Evolutionary conservation across 75 land plant species (phyloP).

Genomic region (Pinus albicaulis): DNA sequence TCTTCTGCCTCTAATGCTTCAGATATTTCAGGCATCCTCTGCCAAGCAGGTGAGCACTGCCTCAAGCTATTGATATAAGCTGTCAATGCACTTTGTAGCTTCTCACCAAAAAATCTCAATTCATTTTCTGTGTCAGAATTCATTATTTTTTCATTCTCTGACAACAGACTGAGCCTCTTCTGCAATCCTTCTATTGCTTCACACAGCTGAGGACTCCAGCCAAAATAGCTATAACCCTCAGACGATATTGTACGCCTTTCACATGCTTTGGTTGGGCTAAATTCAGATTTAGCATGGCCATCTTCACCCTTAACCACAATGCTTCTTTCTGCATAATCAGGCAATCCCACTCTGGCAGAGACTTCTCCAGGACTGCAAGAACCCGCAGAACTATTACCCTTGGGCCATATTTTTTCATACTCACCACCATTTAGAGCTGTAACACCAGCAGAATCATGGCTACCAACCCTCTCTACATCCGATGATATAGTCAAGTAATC

Average conservation of each 20-base stretch:
- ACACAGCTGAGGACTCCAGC: not conserved
- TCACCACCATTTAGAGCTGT: too few relatives aligned
- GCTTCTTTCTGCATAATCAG: too few relatives aligned
- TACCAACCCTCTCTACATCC: not conserved
- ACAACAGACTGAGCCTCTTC: not conserved
- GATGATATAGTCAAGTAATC: too few relatives aligned
- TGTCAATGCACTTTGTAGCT: not conserved
- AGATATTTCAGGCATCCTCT: not conserved
- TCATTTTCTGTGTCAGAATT: not conserved
- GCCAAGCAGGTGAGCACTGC: not conserved
- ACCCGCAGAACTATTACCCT: too few relatives aligned
- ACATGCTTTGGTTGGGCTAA: not conserved
- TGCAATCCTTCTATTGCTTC: conserved; percentile 7
- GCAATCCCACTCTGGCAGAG: not conserved
- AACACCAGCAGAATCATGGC: not conserved
- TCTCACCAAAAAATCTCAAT: not conserved
- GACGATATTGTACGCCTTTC: not conserved
- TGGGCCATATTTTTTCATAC: too few relatives aligned
- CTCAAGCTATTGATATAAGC: conserved; percentile 2
- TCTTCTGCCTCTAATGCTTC: not conserved
- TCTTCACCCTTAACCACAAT: not conserved
- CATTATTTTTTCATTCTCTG: not conserved
- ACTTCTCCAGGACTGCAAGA: not conserved
- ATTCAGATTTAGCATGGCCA: not conserved
- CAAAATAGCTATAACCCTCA: not conserved